Base-by-base conservation (phyloP, 192 early-diverging fungal genomes). In the Dissophora globulifera region DNA sequence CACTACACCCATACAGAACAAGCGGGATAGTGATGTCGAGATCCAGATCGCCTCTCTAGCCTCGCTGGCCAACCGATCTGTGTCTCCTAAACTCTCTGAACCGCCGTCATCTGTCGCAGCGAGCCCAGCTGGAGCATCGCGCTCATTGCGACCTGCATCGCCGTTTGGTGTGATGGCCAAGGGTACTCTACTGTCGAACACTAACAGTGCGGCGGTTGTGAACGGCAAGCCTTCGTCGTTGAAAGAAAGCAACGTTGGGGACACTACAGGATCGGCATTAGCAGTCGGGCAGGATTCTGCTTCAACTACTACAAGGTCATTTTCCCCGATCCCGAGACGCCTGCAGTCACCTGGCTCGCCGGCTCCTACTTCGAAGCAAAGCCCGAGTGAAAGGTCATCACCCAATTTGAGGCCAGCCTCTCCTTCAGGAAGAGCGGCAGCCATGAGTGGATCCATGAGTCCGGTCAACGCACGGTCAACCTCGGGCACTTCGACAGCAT, bases 11-110 rank as follows among this genome's bases (percentile, higher is more conserved):
- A n/a, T n/a, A 2, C 42, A 26, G 29, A 51, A 31, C 50, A 76
- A 58, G 58, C 62, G 72, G 0, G 58, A 76, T 15, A 76, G 72
- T 10, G 72, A 76, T 62, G 72, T 76, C 8, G 72, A 76, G 52
- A 66, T 76, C 22, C 72, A 76, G 11, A 47, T 67, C 30, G 72
- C 72, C 0, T 76, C 72, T 2, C 50, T 76, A 5, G 64, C 72
- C 1, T 58, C 72, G 1, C 15, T 76, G 19, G 47, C 23, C 4
- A 67, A 51, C 15, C 63, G 72, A 1, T 76, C 72, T 11, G 62
- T 54, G 19, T 66, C 70, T 22, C 70, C 70, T 20, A 53, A 65
- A 42, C 15, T 67, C 10, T 17, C 56, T 22, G 70, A 66, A 6
- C 69, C 50, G 9, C 25, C 50, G 11, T 26, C 58, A 4, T 48